Evolutionary conservation across 2,329 filamentous ascomycete genomes (phyloP), one percentile per base, ranked within the genome.

Genomic region (Corynespora cassiicola): DNA sequence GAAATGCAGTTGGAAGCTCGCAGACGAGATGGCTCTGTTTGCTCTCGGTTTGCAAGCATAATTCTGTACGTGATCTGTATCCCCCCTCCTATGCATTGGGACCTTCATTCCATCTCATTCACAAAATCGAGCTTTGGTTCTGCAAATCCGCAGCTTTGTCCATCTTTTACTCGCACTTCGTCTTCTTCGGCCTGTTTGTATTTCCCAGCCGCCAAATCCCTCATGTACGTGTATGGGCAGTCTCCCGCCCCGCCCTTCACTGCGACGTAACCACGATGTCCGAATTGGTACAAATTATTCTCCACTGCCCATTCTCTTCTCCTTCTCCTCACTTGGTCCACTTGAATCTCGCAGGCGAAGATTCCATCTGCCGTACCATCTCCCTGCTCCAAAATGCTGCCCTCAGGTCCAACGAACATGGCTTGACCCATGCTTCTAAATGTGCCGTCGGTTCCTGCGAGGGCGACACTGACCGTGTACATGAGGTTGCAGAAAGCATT

Each of bases 191-290:
- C 20, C 23, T 45, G 42, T 43, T 38, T 50, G 31, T 56, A 58
- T 35, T 45, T 39, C 17, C 55, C 55, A 14, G 25, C 29, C 17
- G 57, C 41, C 9, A 57, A 27, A 37, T 58, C 55, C 19, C 28
- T 24, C 55, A 58, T 58, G 35, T 50, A 58, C 7, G 42, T 50
- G 42, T 58, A 58, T 2, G 55, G 55, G 39, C 53, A 58, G 40
- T 58, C 55, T 10, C 33, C 23, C 16, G 55, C 54, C 6, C 54
- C 54, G n/a, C 47, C 53, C 17, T 35, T 37, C 2, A 58, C 55
- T 22, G 55, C 53, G 22, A 40, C 31, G 31, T 55, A 58, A 2
- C 53, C 55, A 5, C 52, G 31, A 32, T 56, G 53, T 1, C 55
- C 55, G 21, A 58, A 45, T 19, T 58, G 55, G 31, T 52, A 58